Conservation (phyloP, 352 stramenopile species). For the Phytophthora fragariaefolia region DNA sequence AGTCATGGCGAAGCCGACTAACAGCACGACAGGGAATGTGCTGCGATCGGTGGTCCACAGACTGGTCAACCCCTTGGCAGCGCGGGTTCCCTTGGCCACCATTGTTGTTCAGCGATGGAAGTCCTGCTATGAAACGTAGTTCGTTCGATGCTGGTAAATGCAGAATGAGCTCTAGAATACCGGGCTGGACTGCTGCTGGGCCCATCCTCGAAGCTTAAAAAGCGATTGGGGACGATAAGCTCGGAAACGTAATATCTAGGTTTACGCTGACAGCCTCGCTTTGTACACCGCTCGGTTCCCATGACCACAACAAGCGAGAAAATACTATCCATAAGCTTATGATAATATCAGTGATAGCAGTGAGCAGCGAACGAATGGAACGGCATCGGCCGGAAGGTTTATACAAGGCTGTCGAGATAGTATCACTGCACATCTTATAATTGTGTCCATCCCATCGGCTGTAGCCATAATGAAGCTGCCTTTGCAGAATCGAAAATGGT, state of each 20-base stretch:
- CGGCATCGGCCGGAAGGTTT: too few relatives aligned
- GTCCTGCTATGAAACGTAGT: neutral
- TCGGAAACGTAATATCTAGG: neutral
- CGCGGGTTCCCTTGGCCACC: constrained; percentile 23
- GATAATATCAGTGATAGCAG: too few relatives aligned
- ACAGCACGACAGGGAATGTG: neutral
- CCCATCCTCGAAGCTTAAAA: neutral
- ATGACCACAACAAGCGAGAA: too few relatives aligned
- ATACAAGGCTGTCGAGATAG: too few relatives aligned
- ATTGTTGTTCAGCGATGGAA: constrained; percentile 6
- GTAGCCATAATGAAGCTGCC: too few relatives aligned
- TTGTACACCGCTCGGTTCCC: too few relatives aligned
- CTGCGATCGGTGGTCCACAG: constrained; percentile 10
- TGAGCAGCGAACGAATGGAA: too few relatives aligned
- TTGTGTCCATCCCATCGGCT: too few relatives aligned
- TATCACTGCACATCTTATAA: too few relatives aligned
- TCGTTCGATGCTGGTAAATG: neutral
- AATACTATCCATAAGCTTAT: too few relatives aligned
- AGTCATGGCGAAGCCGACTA: constrained; percentile 4
- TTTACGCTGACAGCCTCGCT: neutral
- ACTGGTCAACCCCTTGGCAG: constrained; percentile 40
- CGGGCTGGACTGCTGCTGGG: too few relatives aligned
- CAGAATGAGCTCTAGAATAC: neutral
- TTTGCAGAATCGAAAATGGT: too few relatives aligned
- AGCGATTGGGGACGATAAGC: neutral